Conservation (phyloP, 768 basidiomycete species). For the Trametes cubensis region DNA sequence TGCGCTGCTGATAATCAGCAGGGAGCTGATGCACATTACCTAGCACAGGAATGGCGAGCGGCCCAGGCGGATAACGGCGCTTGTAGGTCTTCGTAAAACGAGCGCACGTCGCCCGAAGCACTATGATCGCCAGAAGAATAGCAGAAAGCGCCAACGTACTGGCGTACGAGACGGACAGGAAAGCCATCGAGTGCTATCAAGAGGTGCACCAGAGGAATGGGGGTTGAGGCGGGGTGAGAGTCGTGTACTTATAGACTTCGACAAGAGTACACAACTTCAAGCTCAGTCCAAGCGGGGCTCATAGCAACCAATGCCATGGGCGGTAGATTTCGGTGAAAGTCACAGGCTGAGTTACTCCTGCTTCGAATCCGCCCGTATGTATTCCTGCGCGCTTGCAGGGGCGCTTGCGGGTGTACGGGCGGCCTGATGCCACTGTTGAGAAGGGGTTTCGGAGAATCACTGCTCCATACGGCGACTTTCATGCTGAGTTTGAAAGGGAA, state of each 20-base stretch:
- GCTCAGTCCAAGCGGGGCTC: slow-evolving; percentile 9
- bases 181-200: slow-evolving; percentile 4
- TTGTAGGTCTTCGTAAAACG: slow-evolving; percentile 5
- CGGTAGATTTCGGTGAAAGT: slow-evolving; percentile 7
- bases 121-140: slow-evolving; percentile 1
- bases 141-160: slow-evolving; percentile 2
- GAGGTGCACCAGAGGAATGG: background rate
- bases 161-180: background rate
- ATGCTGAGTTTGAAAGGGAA: background rate
- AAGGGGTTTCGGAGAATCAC: background rate
- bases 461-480: background rate
- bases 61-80: slow-evolving; percentile 17
- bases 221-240: background rate
- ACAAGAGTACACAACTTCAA: background rate
- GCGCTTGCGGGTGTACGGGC: background rate
- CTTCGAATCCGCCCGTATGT: slow-evolving; percentile 1
- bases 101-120: slow-evolving; percentile 7
- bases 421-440: background rate
- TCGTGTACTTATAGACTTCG: slow-evolving; percentile 7
- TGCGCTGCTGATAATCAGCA: slow-evolving; percentile 18
- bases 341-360: background rate
- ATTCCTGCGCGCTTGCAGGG: background rate
- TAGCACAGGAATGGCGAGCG: slow-evolving; percentile 11
- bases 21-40: slow-evolving; percentile 24
- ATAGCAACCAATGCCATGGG: background rate